Evolutionary conservation across 2,329 filamentous ascomycete genomes (phyloP).

Genomic region (Dactylellina leptospora): DNA sequence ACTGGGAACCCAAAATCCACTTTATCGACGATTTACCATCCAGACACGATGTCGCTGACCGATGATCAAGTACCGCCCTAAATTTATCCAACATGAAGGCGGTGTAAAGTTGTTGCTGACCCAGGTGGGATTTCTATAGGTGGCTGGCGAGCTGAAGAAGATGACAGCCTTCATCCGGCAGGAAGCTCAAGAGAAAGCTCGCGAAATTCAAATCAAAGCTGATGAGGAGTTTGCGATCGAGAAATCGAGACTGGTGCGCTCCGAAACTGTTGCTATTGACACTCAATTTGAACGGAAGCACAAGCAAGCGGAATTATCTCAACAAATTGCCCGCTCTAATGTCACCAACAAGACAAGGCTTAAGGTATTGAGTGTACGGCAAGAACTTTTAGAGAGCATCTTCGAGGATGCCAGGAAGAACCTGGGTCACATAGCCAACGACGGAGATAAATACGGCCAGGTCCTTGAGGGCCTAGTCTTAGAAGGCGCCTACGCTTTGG

Average conservation of each 20-base stretch:
- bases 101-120: too few relatives aligned
- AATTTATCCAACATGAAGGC: too few relatives aligned
- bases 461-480: conserved; percentile 82
- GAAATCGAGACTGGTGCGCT: conserved; percentile 96
- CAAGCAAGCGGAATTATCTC: conserved; percentile 97
- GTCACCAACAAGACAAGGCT: conserved; percentile 95
- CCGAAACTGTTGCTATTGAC: conserved; percentile 94
- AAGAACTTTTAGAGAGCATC: conserved; percentile 88
- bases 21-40: neutral
- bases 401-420: conserved; percentile 82
- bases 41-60: conserved; percentile 32
- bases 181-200: conserved; percentile 95
- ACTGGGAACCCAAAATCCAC: neutral
- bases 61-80: conserved; percentile 50
- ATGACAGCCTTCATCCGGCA: conserved; percentile 99
- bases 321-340: conserved; percentile 97
- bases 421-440: conserved; percentile 72
- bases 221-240: conserved; percentile 99
- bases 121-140: conserved; percentile 70
- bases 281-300: conserved; percentile 96
- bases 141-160: conserved; percentile 98
- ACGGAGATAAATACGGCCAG: conserved; percentile 77
- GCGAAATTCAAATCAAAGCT: conserved; percentile 97
- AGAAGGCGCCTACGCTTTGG: conserved; percentile 87
- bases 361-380: conserved; percentile 83